A percentile compares a stretch with the other conserved stretches of the same genome.
These are phyloP conservation scores for Acanthamoeba pearcei DNA, from an alignment of 208 protist genomes.

Conservation along the genomic window DNA sequence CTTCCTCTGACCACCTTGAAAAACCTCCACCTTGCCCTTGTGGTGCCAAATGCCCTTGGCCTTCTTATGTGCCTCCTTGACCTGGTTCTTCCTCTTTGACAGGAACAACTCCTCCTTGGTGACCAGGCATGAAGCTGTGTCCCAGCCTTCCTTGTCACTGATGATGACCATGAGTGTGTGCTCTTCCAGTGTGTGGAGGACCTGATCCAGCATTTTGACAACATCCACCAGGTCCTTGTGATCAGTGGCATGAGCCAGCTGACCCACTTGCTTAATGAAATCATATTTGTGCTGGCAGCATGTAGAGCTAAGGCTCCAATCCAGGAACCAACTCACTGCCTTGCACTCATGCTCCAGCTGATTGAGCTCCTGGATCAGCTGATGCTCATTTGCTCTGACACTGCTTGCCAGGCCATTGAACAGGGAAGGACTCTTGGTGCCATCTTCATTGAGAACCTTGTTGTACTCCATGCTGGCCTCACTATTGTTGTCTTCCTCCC, in stretches of 20 bases:
- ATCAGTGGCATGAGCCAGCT: neutral
- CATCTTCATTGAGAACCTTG: too few relatives aligned
- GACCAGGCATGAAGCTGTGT: neutral
- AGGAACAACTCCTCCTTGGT: neutral
- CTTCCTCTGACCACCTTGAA: neutral
- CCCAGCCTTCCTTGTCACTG: neutral
- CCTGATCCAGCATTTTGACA: neutral
- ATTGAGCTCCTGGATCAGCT: too few relatives aligned
- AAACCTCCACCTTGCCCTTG: neutral
- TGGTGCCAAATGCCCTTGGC: neutral
- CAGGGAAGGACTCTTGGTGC: too few relatives aligned
- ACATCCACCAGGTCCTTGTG: neutral
- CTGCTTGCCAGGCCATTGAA: too few relatives aligned
- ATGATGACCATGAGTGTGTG: neutral
- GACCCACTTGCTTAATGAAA: neutral
- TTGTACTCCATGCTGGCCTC: too few relatives aligned
- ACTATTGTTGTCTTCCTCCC: too few relatives aligned
- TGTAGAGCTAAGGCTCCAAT: neutral
- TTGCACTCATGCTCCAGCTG: neutral
- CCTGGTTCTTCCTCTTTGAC: neutral
- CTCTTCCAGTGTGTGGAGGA: neutral
- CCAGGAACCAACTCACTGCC: neutral
- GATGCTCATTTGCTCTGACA: too few relatives aligned
- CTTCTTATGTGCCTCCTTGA: slow-evolving; percentile 1
- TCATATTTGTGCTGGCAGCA: neutral